Evolutionary conservation across 176 grass and related monocot genomes (phyloP).

Genomic region (Oryza glaberrima): DNA sequence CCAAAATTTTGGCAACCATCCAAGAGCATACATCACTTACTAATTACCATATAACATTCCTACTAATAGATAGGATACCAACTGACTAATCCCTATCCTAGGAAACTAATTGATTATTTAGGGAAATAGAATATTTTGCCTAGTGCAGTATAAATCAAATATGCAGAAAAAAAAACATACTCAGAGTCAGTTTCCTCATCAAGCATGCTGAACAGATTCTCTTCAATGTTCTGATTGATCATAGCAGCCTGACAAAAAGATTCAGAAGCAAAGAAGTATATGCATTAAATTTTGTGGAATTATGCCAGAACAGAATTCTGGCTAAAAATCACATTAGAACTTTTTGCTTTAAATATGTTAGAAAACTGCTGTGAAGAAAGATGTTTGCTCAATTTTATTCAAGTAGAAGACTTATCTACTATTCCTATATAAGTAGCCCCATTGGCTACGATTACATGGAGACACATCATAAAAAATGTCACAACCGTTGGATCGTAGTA

Average conservation of each 20-base stretch:
- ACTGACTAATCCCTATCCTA: not conserved
- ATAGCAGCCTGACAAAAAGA: constrained; percentile 74
- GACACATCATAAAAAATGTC: too few relatives aligned
- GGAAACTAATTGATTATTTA: not conserved
- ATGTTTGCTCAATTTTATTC: not conserved
- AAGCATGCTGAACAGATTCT: constrained; percentile 93
- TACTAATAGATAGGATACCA: not conserved
- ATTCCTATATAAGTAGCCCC: too few relatives aligned
- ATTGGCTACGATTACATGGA: too few relatives aligned
- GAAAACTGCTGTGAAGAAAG: not conserved
- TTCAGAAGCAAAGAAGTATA: constrained; percentile 22
- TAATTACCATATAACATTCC: not conserved
- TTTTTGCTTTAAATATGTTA: not conserved
- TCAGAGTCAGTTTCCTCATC: constrained; percentile 97
- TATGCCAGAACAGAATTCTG: not conserved
- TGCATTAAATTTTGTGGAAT: not conserved
- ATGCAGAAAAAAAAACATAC: constrained; percentile 60
- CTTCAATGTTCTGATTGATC: constrained; percentile 86
- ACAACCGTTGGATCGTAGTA: too few relatives aligned
- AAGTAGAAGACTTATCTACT: too few relatives aligned
- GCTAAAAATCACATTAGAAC: not conserved
- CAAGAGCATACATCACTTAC: not conserved
- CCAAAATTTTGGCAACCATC: not conserved
- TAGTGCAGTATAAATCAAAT: constrained; percentile 8
- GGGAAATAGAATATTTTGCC: constrained; percentile 18